These are phyloP conservation scores for Dimocarpus longan DNA, from an alignment of 345 rosid genomes.

Conservation along the genomic window DNA sequence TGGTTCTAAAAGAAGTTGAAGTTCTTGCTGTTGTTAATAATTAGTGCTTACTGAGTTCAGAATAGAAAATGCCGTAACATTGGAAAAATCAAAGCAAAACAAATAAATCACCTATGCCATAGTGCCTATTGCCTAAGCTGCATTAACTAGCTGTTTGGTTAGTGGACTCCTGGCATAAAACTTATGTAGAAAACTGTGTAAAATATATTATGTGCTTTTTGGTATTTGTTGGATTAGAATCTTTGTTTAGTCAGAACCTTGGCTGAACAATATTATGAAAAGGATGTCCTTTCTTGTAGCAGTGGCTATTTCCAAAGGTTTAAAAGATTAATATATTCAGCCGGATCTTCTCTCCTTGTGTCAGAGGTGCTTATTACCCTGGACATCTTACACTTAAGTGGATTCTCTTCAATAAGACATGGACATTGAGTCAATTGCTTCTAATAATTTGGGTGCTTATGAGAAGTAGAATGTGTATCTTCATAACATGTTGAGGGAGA, in stretches of 20 bases:
- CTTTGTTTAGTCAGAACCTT: not conserved
- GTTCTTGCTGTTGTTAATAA: too few species aligned
- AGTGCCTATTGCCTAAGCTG: not conserved
- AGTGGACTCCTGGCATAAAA: too few species aligned
- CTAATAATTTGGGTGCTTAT: not conserved
- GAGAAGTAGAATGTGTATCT: not conserved
- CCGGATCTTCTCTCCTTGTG: not conserved
- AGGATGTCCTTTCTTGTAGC: not conserved
- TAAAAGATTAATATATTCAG: too few species aligned
- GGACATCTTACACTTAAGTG: not conserved
- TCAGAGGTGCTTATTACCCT: not conserved
- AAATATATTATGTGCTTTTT: not conserved
- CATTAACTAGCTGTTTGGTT: not conserved
- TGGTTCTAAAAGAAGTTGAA: too few species aligned
- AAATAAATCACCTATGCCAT: too few species aligned
- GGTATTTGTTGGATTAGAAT: not conserved
- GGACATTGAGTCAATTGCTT: not conserved
- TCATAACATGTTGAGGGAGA: not conserved
- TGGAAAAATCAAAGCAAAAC: not conserved
- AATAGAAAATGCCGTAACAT: not conserved
- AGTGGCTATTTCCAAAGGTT: not conserved
- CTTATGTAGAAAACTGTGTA: not conserved
- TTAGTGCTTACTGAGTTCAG: not conserved
- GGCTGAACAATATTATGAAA: not conserved
- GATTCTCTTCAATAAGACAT: not conserved